A percentile compares a stretch with the other conserved stretches of the same genome.
phyloP scores from a whole-genome alignment of 306 rosid species.

The Malus asiatica region DNA sequence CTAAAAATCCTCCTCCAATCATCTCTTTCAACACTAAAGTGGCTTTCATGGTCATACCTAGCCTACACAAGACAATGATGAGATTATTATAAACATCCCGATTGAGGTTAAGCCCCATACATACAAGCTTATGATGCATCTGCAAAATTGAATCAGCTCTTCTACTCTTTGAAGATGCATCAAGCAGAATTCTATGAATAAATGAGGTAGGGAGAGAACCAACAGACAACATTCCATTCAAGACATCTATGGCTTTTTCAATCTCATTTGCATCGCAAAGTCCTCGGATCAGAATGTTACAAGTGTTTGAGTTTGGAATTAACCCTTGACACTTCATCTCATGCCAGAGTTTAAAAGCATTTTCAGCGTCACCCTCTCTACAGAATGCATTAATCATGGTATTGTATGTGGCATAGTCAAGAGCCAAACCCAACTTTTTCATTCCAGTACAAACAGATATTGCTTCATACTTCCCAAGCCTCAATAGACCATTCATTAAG shows the following conservation, averaged over 20 bases:
- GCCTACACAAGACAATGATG: slow-evolving; percentile 57
- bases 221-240: slow-evolving; percentile 49
- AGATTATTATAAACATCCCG: slow-evolving; percentile 54
- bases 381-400: slow-evolving; percentile 58
- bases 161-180: slow-evolving; percentile 50
- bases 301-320: slow-evolving; percentile 48
- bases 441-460: slow-evolving; percentile 54
- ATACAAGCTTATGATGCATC: slow-evolving; percentile 56
- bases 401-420: slow-evolving; percentile 69
- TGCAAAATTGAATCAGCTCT: slow-evolving; percentile 54
- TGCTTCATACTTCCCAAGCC: slow-evolving; percentile 63
- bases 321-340: slow-evolving; percentile 70
- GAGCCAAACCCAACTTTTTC: slow-evolving; percentile 64
- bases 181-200: slow-evolving; percentile 56
- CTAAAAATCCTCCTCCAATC: slow-evolving; percentile 42
- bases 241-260: slow-evolving; percentile 50
- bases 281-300: slow-evolving; percentile 52
- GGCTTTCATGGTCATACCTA: slow-evolving; percentile 81
- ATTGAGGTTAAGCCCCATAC: slow-evolving; percentile 56
- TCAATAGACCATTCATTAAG: slow-evolving; percentile 62
- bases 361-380: slow-evolving; percentile 47
- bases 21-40: slow-evolving; percentile 55
- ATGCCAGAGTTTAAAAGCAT: slow-evolving; percentile 57
- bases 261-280: slow-evolving; percentile 59
- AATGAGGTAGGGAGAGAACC: slow-evolving; percentile 43